A percentile compares a stretch with the other conserved stretches of the same genome.
Evolutionary conservation across 2,329 filamentous ascomycete species (phyloP).

Genomic region (Aspergillus arachidicola): DNA sequence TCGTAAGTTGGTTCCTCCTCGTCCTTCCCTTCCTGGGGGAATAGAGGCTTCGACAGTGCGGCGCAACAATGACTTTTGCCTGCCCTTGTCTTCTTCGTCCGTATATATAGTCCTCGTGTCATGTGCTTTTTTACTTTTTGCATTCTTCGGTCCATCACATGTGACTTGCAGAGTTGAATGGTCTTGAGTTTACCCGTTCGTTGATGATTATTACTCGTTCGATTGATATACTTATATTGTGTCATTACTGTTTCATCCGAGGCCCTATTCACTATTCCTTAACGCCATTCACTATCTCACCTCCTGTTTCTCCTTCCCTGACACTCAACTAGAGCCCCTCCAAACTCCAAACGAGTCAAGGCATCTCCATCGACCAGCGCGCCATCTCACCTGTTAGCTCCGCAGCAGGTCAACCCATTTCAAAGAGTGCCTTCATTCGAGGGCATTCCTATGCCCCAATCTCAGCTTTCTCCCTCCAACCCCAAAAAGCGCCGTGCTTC

Average conservation of each 20-base stretch:
- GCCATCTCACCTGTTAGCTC: slow-evolving; percentile 40
- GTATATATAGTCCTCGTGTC: slow-evolving; percentile 8
- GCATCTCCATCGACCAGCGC: slow-evolving; percentile 39
- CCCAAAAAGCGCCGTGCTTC: slow-evolving; percentile 50
- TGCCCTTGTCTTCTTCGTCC: background rate
- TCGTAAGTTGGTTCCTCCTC: slow-evolving; percentile 39
- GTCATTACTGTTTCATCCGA: background rate
- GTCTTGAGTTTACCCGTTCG: background rate
- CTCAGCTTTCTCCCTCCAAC: slow-evolving; percentile 38
- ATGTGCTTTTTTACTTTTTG: slow-evolving; percentile 8
- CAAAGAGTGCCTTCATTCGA: slow-evolving; percentile 40
- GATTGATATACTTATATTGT: background rate
- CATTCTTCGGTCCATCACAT: slow-evolving; percentile 6
- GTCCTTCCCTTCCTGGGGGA: slow-evolving; percentile 12
- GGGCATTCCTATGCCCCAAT: slow-evolving; percentile 43
- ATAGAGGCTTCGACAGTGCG: slow-evolving; percentile 4
- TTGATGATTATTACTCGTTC: background rate
- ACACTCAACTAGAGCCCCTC: slow-evolving; percentile 38
- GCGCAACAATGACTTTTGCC: background rate
- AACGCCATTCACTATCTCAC: background rate
- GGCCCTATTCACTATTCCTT: background rate
- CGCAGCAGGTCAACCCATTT: slow-evolving; percentile 42
- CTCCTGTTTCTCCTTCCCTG: slow-evolving; percentile 6
- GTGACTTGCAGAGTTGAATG: slow-evolving; percentile 5
- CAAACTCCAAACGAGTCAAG: slow-evolving; percentile 46